These are phyloP conservation scores for Rhizopogon vinicolor DNA, from an alignment of 768 basidiomycete species.

Conservation along the genomic window DNA sequence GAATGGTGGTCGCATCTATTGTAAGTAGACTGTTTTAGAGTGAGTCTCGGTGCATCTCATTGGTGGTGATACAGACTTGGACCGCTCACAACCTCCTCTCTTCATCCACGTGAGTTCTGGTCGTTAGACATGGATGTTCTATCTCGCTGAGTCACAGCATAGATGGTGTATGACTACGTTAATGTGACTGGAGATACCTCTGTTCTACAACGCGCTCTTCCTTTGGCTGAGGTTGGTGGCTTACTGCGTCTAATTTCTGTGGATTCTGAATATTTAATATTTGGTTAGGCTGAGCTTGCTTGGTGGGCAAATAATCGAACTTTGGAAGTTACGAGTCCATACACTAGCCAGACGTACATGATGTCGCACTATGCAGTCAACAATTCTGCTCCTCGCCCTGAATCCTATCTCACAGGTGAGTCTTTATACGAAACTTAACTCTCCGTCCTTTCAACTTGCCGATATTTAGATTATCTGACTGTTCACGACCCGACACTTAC, in stretches of 20 bases:
- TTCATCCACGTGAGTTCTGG: slow-evolving; percentile 63
- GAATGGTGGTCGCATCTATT: slow-evolving; percentile 91
- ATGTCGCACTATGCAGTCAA: slow-evolving; percentile 74
- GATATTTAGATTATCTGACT: slow-evolving; percentile 67
- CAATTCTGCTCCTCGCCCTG: slow-evolving; percentile 86
- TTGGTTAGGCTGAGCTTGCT: slow-evolving; percentile 59
- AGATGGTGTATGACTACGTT: slow-evolving; percentile 93
- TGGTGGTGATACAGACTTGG: slow-evolving; percentile 47
- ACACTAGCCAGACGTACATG: slow-evolving; percentile 57
- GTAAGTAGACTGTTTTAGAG: slow-evolving; percentile 29
- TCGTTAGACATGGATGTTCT: not conserved
- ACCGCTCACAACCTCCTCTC: slow-evolving; percentile 90
- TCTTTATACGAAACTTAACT: not conserved
- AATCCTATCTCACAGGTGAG: slow-evolving; percentile 66
- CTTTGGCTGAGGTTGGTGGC: slow-evolving; percentile 65
- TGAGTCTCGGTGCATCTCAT: not conserved
- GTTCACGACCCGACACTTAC: slow-evolving; percentile 59
- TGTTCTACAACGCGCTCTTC: slow-evolving; percentile 79
- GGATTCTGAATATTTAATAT: not conserved
- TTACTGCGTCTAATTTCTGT: not conserved
- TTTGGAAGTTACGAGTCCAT: slow-evolving; percentile 61
- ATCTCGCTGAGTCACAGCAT: not conserved
- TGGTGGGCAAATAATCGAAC: slow-evolving; percentile 85
- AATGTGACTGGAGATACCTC: slow-evolving; percentile 60
- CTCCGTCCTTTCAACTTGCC: slow-evolving; percentile 2